A percentile compares a stretch with the other conserved stretches of the same genome.
Conservation (phyloP, 805 yeast genomes). For the Candida sphagnicola region DNA sequence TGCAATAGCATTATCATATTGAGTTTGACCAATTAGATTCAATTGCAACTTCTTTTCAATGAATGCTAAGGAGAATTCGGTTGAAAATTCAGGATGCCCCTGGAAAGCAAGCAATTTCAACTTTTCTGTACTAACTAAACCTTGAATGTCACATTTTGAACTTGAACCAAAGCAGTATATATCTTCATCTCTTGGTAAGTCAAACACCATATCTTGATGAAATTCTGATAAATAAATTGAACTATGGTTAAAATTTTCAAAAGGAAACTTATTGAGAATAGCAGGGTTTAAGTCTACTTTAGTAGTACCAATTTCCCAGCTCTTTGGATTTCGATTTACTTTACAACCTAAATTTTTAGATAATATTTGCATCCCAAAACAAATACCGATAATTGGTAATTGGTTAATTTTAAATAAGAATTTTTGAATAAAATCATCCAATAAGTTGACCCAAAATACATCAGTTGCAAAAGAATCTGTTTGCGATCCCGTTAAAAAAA, state of each 20-base stretch:
- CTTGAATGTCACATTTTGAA: slow-evolving; percentile 59
- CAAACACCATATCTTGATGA: slow-evolving; percentile 38
- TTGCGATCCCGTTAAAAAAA: slow-evolving; percentile 53
- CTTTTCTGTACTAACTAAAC: slow-evolving; percentile 46
- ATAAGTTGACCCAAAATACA: slow-evolving; percentile 37
- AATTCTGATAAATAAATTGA: slow-evolving; percentile 22
- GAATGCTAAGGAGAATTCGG: slow-evolving; percentile 25
- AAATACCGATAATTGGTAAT: slow-evolving; percentile 60
- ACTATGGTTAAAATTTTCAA: slow-evolving; percentile 5
- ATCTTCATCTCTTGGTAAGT: slow-evolving; percentile 29
- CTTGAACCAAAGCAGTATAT: slow-evolving; percentile 47
- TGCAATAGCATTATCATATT: slow-evolving; percentile 16
- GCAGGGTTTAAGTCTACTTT: slow-evolving; percentile 45
- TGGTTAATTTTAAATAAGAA: slow-evolving; percentile 10
- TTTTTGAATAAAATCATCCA: slow-evolving; percentile 31
- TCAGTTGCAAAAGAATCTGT: slow-evolving; percentile 42
- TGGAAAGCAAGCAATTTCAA: slow-evolving; percentile 63
- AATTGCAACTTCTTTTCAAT: slow-evolving; percentile 12
- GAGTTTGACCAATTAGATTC: slow-evolving; percentile 18
- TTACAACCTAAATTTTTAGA: slow-evolving; percentile 61
- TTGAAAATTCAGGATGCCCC: slow-evolving; percentile 84
- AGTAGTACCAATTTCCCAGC: slow-evolving; percentile 72
- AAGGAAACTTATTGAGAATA: slow-evolving; percentile 16
- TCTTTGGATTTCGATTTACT: slow-evolving; percentile 51
- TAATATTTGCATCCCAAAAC: slow-evolving; percentile 86